Percentiles rank a stretch among this genome's conserved stretches.
These are phyloP conservation scores for Cercospora zeae-maydis DNA, from an alignment of 2,329 filamentous ascomycete species.

Conservation along the genomic window DNA sequence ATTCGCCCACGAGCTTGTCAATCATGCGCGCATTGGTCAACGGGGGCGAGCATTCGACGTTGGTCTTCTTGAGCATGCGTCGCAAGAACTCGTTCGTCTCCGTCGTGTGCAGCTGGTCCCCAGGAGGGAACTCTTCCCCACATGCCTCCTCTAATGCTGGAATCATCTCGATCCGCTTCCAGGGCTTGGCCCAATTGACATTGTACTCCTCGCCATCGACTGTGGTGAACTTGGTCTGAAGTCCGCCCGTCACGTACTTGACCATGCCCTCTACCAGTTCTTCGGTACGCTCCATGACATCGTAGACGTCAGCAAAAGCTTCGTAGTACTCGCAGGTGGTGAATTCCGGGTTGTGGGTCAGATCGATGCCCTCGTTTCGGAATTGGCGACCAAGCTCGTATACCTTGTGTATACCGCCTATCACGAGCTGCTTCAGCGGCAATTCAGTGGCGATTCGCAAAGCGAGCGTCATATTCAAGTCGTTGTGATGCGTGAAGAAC, in stretches of 20 bases:
- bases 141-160: conserved; percentile 82
- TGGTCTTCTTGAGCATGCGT: conserved; percentile 79
- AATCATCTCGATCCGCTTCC: conserved; percentile 95
- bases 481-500: conserved; percentile 94
- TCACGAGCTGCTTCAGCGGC: conserved; percentile 93
- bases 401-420: conserved; percentile 89
- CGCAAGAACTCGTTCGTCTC: conserved; percentile 88
- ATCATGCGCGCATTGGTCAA: conserved; percentile 94
- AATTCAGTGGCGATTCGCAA: conserved; percentile 93
- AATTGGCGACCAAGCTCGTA: conserved; percentile 96
- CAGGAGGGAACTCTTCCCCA: conserved; percentile 89
- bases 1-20: conserved; percentile 85
- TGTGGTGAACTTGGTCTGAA: conserved; percentile 65
- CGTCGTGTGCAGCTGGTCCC: conserved; percentile 81
- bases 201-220: conserved; percentile 81
- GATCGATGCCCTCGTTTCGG: conserved; percentile 85
- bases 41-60: conserved; percentile 83
- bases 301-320: conserved; percentile 80
- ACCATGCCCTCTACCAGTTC: conserved; percentile 87
- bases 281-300: conserved; percentile 86
- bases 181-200: conserved; percentile 94
- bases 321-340: conserved; percentile 97
- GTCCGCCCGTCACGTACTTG: conserved; percentile 73
- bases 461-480: conserved; percentile 89
- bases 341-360: conserved; percentile 98